Conservation (phyloP, 805 yeast genomes). For the Zygosaccharomyces kombuchaensis region DNA sequence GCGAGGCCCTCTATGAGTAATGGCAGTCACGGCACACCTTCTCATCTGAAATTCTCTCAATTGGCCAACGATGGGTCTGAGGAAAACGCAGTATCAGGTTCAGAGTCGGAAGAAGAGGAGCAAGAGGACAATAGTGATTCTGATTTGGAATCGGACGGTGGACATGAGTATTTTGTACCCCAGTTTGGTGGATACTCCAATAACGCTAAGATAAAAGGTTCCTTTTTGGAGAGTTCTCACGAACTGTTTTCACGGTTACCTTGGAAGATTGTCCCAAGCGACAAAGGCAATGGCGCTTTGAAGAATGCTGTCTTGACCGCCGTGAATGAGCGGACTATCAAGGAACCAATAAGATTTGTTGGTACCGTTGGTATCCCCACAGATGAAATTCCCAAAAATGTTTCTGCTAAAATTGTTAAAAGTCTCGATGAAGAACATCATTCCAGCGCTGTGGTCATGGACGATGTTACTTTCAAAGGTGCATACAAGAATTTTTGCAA, state of each 20-base stretch:
- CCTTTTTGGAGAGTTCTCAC: conserved; percentile 36
- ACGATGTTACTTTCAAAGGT: conserved; percentile 79
- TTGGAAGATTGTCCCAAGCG: conserved; percentile 67
- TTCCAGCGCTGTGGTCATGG: conserved; percentile 64
- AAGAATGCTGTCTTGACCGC: conserved; percentile 76
- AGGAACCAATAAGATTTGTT: conserved; percentile 57
- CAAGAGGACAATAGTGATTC: conserved; percentile 15
- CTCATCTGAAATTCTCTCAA: conserved; percentile 17
- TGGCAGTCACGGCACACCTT: conserved; percentile 11
- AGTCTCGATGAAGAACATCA: conserved; percentile 46
- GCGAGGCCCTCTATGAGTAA: conserved; percentile 13
- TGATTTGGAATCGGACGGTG: conserved; percentile 23
- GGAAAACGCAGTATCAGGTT: conserved; percentile 10
- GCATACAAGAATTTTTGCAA: conserved; percentile 90
- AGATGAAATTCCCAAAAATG: conserved; percentile 62
- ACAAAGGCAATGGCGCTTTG: conserved; percentile 83
- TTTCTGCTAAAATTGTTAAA: conserved; percentile 49
- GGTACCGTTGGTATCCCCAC: conserved; percentile 94
- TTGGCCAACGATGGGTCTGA: conserved; percentile 6
- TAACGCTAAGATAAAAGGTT: conserved; percentile 45
- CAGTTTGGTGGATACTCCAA: conserved; percentile 72
- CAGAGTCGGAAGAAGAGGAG: conserved; percentile 14
- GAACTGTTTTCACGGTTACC: conserved; percentile 49
- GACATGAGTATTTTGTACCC: conserved; percentile 32
- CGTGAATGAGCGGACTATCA: conserved; percentile 37